Evolutionary conservation across 2,329 filamentous ascomycete genomes (phyloP).

Genomic region (Alternaria consortialis): DNA sequence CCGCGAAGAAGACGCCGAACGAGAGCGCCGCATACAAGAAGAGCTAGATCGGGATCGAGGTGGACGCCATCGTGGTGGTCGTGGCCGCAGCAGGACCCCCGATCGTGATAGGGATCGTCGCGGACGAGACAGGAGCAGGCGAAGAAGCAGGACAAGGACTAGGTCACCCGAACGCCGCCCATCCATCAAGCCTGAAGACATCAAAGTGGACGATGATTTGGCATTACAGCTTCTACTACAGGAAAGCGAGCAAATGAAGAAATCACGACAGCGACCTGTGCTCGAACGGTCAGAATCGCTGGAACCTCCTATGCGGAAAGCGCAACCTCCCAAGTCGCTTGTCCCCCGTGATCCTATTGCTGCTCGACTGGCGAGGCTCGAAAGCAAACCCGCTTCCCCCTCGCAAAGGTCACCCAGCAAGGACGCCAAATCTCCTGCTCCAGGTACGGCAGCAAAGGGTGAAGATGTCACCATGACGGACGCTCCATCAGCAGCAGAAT

Average conservation of each 20-base stretch:
- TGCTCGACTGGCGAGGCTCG: conserved; percentile 40
- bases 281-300: conserved; percentile 51
- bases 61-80: conserved; percentile 41
- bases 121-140: conserved; percentile 34
- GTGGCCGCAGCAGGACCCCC: conserved; percentile 39
- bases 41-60: conserved; percentile 63
- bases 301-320: conserved; percentile 50
- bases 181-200: conserved; percentile 42
- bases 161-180: conserved; percentile 36
- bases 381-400: conserved; percentile 40
- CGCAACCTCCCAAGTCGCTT: conserved; percentile 47
- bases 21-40: conserved; percentile 51
- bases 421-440: conserved; percentile 15
- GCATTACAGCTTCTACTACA: conserved; percentile 47
- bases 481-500: conserved; percentile 28
- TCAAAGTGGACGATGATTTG: conserved; percentile 51
- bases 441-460: conserved; percentile 25
- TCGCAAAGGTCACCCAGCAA: conserved; percentile 37
- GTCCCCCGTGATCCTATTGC: conserved; percentile 46
- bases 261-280: conserved; percentile 46
- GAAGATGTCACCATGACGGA: conserved; percentile 43
- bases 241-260: conserved; percentile 51
- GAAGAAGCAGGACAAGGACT: conserved; percentile 33
- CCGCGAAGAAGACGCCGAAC: conserved; percentile 46
- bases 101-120: conserved; percentile 37